These are phyloP conservation scores for Cystobasidium ongulense DNA, from an alignment of 768 basidiomycete species.

Conservation along the genomic window DNA sequence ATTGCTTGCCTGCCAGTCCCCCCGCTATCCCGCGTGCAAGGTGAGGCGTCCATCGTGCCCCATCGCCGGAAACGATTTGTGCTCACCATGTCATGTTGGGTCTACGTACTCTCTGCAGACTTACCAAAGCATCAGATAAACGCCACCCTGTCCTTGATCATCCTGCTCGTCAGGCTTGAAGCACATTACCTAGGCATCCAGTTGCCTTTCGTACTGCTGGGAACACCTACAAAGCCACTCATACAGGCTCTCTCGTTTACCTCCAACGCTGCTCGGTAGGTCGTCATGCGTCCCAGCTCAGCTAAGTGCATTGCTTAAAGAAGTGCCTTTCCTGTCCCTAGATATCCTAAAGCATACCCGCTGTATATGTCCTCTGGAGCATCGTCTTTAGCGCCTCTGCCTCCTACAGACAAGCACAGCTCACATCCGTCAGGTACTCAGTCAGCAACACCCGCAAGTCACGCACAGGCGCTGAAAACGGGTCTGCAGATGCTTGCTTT, in stretches of 20 bases:
- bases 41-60: not conserved
- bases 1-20: not conserved
- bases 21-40: not conserved
- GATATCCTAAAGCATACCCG: not conserved
- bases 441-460: not conserved
- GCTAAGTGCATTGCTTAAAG: too few species aligned
- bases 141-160: not conserved
- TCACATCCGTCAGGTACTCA: not conserved
- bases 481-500: slow-evolving; percentile 7
- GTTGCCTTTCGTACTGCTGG: not conserved
- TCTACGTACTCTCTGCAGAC: not conserved
- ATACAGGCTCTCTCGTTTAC: not conserved
- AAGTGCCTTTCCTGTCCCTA: not conserved
- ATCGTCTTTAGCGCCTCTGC: not conserved
- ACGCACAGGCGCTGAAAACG: not conserved
- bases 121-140: slow-evolving; percentile 10
- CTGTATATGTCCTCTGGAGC: not conserved
- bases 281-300: not conserved
- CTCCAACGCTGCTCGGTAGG: not conserved
- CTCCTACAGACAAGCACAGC: not conserved
- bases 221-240: slow-evolving; percentile 3
- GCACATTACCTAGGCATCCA: slow-evolving; percentile 14
- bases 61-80: not conserved
- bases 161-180: not conserved
- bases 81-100: not conserved